Conservation (phyloP, 1,284 basidiomycete species). For the Anthracocystis setariae region DNA sequence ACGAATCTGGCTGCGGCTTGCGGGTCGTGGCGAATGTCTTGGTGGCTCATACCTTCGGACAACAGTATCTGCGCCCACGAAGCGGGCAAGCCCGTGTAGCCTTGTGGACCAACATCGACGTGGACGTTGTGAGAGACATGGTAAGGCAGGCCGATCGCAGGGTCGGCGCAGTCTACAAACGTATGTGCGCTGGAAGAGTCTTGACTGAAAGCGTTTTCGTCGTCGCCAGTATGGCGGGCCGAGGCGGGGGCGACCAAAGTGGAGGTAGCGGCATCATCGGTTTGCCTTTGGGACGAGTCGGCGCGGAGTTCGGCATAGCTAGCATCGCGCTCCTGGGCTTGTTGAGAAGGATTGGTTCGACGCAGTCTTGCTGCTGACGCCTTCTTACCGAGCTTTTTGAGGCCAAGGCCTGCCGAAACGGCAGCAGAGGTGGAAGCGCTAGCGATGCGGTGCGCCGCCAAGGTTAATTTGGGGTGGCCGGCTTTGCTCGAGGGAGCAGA, state of each 20-base stretch:
- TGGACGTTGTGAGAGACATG: conserved; percentile 59
- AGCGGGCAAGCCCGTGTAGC: conserved; percentile 53
- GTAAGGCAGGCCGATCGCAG: conserved; percentile 54
- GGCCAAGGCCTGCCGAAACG: conserved; percentile 41
- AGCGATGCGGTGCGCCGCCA: conserved; percentile 34
- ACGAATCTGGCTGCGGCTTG: conserved; percentile 32
- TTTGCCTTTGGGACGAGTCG: neutral
- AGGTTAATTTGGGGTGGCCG: conserved; percentile 12
- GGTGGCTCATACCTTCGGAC: conserved; percentile 37
- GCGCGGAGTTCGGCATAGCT: conserved; percentile 24
- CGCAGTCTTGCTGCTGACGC: conserved; percentile 45
- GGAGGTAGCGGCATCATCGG: neutral
- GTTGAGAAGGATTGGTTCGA: conserved; percentile 22
- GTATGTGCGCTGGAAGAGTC: conserved; percentile 4
- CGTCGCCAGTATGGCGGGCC: neutral
- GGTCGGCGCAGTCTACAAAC: conserved; percentile 40
- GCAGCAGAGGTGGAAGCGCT: conserved; percentile 43
- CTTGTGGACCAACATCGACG: conserved; percentile 56
- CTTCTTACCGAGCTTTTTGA: conserved; percentile 54
- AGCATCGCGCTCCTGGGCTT: conserved; percentile 23
- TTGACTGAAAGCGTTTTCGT: conserved; percentile 5
- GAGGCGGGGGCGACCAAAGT: neutral
- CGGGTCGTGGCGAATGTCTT: conserved; percentile 32
- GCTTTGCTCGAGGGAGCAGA: conserved; percentile 4
- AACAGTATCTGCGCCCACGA: conserved; percentile 53